Base-by-base conservation (phyloP, 1,284 basidiomycete genomes). In the Sanghuangporus weigelae region DNA sequence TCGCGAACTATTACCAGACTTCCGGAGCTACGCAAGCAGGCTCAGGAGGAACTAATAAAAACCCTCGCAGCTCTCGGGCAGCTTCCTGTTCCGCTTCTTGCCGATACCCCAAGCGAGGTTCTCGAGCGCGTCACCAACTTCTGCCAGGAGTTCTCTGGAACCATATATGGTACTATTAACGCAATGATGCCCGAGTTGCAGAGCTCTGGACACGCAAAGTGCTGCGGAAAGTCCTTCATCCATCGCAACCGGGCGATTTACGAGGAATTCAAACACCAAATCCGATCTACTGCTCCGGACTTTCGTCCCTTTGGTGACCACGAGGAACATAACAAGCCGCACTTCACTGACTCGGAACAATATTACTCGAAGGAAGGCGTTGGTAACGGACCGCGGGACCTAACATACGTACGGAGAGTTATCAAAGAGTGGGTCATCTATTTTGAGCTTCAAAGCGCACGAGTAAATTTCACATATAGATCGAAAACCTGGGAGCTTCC, bases 401-500 rank as follows among this genome's bases (percentile, higher is more conserved):
- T 63, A 4, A n/a, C 26, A 5, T 31, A 63, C 23, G 62, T 63
- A 14, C 19, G 50, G 26, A 46, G 54, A 7, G 42, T 59, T 16
- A 63, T 59, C 12, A 2, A 54, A 53, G 44, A 63, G 62, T 58
- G 14, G 16, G 44, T 31, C 26, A 19, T 16, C 23, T 38, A 14
- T 38, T 3, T 26, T 11, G 11, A 16, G 23, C 2, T n/a, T n/a
- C 35, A 12, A 31, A 16, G 19, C 16, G 3, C 4, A 36, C n/a
- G 14, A 48, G 16, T 59, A 6, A 56, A n/a, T 35, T 53, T 26
- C 11, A 40, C 54, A 66, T 0, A 69, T 64, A 84, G 83, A 1
- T 76, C 76, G 8, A 78, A 75, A 3, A 74, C 72, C 2, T 85
- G 83, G 83, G 82, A 85, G 60, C 75, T 85, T 4, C 81, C 81